phyloP scores from a whole-genome alignment of 1,284 basidiomycete species.

The Cutaneotrichosporon arboriforme region DNA sequence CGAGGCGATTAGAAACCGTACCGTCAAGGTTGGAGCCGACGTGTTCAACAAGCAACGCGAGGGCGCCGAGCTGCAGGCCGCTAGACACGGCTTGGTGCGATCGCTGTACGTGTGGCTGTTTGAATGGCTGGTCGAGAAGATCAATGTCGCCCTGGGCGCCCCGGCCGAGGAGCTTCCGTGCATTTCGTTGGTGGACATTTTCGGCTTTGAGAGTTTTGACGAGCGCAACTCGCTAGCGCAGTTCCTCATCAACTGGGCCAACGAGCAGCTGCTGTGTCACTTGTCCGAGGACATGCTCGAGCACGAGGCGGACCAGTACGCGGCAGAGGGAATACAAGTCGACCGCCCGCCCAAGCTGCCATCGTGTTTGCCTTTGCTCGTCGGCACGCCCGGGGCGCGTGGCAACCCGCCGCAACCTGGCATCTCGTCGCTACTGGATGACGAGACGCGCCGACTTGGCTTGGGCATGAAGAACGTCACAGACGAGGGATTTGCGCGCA shows the following conservation, averaged over 20 bases:
- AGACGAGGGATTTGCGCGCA: conserved; percentile 12
- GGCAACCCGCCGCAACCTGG: conserved; percentile 12
- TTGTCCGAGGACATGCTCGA: conserved; percentile 17
- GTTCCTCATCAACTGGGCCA: conserved; percentile 23
- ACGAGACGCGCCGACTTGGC: conserved; percentile 17
- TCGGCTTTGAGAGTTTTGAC: conserved; percentile 19
- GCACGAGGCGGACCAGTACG: conserved; percentile 16
- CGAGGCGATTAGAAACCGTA: conserved; percentile 13
- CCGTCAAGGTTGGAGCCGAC: conserved; percentile 13
- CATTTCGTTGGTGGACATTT: conserved; percentile 18
- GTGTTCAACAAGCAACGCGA: conserved; percentile 13
- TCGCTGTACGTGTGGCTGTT: conserved; percentile 17
- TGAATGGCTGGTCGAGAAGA: conserved; percentile 16
- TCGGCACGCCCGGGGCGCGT: conserved; percentile 7
- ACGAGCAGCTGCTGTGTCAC: conserved; percentile 19
- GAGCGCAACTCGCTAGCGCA: conserved; percentile 14
- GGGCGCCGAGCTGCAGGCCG: conserved; percentile 14
- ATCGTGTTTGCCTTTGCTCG: conserved; percentile 12
- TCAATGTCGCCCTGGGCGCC: conserved; percentile 14
- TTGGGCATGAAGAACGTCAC: conserved; percentile 14
- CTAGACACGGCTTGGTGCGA: conserved; percentile 16
- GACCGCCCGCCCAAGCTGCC: conserved; percentile 7
- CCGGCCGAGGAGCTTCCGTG: conserved; percentile 8
- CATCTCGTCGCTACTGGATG: conserved; percentile 17
- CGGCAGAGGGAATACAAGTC: conserved; percentile 15